These are phyloP conservation scores for Fusarium palustre DNA, from an alignment of 2,329 filamentous ascomycete genomes.

Conservation along the genomic window DNA sequence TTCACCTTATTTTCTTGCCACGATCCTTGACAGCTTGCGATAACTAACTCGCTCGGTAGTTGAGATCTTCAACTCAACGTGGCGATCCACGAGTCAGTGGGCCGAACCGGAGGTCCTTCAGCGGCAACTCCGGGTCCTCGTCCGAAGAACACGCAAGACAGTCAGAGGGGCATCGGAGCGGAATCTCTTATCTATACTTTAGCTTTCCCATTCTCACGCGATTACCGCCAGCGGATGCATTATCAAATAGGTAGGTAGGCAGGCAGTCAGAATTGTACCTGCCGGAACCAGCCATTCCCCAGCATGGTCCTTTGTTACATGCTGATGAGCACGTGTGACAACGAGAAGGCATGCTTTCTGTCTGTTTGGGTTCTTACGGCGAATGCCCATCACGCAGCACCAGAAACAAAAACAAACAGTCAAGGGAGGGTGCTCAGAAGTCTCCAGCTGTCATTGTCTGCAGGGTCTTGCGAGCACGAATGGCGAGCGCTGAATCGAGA, in stretches of 20 bases:
- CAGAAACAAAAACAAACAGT: constrained; percentile 24
- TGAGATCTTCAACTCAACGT: constrained; percentile 4
- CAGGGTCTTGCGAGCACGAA: constrained; percentile 34
- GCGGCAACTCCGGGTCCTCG: constrained; percentile 32
- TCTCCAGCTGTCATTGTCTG: constrained; percentile 30
- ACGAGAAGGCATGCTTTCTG: constrained; percentile 4
- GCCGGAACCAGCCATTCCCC: constrained; percentile 15
- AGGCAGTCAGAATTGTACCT: neutral
- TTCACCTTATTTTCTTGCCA: constrained; percentile 1
- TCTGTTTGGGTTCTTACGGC: neutral
- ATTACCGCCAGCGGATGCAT: constrained; percentile 30
- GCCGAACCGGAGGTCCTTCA: constrained; percentile 35
- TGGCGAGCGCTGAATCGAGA: constrained; percentile 25
- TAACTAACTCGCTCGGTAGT: constrained; percentile 16
- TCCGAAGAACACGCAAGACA: constrained; percentile 21
- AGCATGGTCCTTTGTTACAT: constrained; percentile 11
- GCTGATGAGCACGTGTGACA: constrained; percentile 25
- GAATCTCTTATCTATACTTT: constrained; percentile 38
- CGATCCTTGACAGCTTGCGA: neutral
- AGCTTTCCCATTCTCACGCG: constrained; percentile 3
- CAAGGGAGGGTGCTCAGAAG: constrained; percentile 26
- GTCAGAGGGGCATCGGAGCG: constrained; percentile 24
- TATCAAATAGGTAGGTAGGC: neutral
- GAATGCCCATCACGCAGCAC: constrained; percentile 17
- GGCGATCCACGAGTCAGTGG: constrained; percentile 31